Evolutionary conservation across 192 early-diverging fungal genomes (phyloP).

Genomic region (Neocallimastix lanati): DNA sequence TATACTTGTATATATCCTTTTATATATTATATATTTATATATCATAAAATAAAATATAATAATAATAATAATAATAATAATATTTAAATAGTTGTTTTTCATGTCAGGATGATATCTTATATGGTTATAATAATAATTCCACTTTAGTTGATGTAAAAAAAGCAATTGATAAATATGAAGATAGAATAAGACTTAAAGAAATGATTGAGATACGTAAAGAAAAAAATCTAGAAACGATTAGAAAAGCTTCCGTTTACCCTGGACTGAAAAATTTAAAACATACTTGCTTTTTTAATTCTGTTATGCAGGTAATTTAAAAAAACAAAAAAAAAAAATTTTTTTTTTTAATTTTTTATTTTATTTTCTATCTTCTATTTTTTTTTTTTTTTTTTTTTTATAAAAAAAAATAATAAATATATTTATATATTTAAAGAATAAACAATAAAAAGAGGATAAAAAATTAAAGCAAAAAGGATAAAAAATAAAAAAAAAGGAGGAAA

Average conservation of each 20-base stretch:
- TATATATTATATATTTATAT: not conserved
- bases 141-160: not conserved
- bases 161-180: not conserved
- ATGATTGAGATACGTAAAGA: not conserved
- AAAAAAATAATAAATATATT: too few species aligned
- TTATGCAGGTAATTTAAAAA: constrained; percentile 42
- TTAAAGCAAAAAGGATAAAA: too few species aligned
- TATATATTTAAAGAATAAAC: too few species aligned
- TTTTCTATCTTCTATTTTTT: too few species aligned
- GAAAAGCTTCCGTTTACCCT: constrained; percentile 3
- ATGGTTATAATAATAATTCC: not conserved
- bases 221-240: not conserved
- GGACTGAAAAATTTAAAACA: constrained; percentile 55
- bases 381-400: too few species aligned
- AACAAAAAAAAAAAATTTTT: too few species aligned
- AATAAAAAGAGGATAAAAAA: too few species aligned
- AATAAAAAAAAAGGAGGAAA: too few species aligned
- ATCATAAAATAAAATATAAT: not conserved
- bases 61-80: not conserved
- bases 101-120: not conserved
- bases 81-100: not conserved
- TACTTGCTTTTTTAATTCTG: constrained; percentile 66
- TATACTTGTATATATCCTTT: too few species aligned
- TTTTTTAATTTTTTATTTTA: too few species aligned
- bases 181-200: not conserved